Evolutionary conservation across 73 alveolate species (phyloP).

Genomic region (Stentor coeruleus): DNA sequence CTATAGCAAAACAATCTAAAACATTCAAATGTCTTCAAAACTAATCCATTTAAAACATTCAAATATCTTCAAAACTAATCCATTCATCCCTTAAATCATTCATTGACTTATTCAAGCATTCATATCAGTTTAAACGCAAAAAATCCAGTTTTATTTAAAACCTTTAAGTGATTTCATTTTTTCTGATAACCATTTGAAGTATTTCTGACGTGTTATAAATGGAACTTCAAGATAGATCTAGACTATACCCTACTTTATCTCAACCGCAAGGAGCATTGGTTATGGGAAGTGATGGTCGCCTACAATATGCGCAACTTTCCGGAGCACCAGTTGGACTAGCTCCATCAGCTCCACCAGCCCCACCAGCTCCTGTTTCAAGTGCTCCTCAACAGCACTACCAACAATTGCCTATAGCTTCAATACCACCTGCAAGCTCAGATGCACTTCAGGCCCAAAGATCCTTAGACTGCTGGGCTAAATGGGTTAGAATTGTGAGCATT

Average conservation of each 20-base stretch:
- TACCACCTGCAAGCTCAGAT: neutral
- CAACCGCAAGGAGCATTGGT: neutral
- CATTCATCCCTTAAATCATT: too few relatives aligned
- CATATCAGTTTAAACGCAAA: too few relatives aligned
- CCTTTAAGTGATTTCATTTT: too few relatives aligned
- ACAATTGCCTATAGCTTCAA: neutral
- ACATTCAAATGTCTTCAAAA: too few relatives aligned
- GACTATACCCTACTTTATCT: neutral
- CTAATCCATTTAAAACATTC: too few relatives aligned
- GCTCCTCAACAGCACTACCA: neutral
- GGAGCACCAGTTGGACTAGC: neutral
- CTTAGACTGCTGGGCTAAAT: neutral
- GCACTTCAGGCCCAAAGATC: neutral
- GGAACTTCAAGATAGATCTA: neutral
- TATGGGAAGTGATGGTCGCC: slow-evolving; percentile 13
- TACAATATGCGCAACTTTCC: neutral
- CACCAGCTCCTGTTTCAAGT: neutral
- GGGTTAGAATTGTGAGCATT: neutral
- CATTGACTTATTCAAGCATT: too few relatives aligned
- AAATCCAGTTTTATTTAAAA: too few relatives aligned
- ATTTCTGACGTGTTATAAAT: slow-evolving; percentile 1
- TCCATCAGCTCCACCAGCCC: slow-evolving; percentile 1
- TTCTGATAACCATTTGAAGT: too few relatives aligned
- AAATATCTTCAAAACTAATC: too few relatives aligned
- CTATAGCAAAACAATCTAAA: too few relatives aligned